These are phyloP conservation scores for Platanus orientalis DNA, from an alignment of 164 flowering plant genomes.

Conservation along the genomic window DNA sequence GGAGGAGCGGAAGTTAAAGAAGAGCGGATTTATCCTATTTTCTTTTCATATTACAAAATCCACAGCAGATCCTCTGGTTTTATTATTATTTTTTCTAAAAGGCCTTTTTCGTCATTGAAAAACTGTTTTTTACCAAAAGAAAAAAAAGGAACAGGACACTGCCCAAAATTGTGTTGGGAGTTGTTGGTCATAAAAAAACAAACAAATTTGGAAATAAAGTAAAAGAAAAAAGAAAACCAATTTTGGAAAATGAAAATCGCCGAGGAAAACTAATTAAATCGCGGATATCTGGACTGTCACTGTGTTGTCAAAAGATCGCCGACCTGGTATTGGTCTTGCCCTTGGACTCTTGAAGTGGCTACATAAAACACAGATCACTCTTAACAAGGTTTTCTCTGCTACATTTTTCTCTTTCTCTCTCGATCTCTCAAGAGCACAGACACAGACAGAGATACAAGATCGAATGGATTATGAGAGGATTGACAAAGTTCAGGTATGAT, in stretches of 20 bases:
- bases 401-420: not conserved
- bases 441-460: constrained; percentile 14
- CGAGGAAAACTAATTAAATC: not conserved
- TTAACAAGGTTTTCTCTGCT: not conserved
- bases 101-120: too few species aligned
- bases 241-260: not conserved
- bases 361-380: not conserved
- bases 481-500: constrained; percentile 66
- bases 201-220: too few species aligned
- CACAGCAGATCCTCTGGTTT: too few species aligned
- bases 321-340: constrained; percentile 10
- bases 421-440: not conserved
- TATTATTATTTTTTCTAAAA: too few species aligned
- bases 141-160: too few species aligned
- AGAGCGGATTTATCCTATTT: too few species aligned
- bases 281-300: not conserved
- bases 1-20: too few species aligned
- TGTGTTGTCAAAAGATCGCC: constrained; percentile 18
- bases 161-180: too few species aligned
- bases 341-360: not conserved
- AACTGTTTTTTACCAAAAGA: too few species aligned
- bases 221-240: not conserved
- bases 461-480: constrained; percentile 94
- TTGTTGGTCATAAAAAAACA: too few species aligned
- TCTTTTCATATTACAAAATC: too few species aligned